Evolutionary conservation across 2,329 filamentous ascomycete genomes (phyloP).

Genomic region (Dothiorella sarmentorum): DNA sequence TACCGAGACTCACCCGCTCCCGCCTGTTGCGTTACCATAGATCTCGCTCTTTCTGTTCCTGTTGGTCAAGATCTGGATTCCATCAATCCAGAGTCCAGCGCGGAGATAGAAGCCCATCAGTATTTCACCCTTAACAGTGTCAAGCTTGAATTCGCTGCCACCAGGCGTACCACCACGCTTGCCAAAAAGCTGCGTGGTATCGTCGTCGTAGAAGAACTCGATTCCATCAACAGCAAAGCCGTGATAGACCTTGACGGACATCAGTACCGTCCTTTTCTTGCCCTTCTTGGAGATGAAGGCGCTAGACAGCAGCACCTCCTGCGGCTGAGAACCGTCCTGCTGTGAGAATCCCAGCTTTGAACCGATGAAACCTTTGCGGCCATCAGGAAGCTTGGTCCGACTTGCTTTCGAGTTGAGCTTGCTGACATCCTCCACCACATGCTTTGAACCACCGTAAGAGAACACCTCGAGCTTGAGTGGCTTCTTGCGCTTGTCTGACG

Average conservation of each 20-base stretch:
- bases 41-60: conserved; percentile 79
- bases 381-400: conserved; percentile 70
- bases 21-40: conserved; percentile 77
- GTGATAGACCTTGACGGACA: conserved; percentile 71
- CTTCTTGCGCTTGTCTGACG: conserved; percentile 69
- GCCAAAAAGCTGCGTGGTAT: conserved; percentile 80
- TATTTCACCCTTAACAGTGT: conserved; percentile 80
- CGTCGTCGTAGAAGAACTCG: conserved; percentile 91
- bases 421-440: conserved; percentile 74
- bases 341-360: conserved; percentile 69
- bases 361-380: conserved; percentile 71
- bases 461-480: conserved; percentile 68
- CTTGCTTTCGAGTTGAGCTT: conserved; percentile 66
- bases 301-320: conserved; percentile 73
- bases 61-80: conserved; percentile 84
- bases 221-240: conserved; percentile 76
- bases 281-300: conserved; percentile 46
- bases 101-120: conserved; percentile 82
- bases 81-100: conserved; percentile 80
- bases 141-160: conserved; percentile 73
- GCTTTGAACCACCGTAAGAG: conserved; percentile 69
- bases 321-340: conserved; percentile 65
- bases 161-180: conserved; percentile 68
- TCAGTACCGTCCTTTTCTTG: conserved; percentile 63
- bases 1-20: conserved; percentile 66